Evolutionary conservation across 768 basidiomycete genomes (phyloP), one percentile per base, ranked within the genome.

Genomic region (Holtermanniella nyarrowii): DNA sequence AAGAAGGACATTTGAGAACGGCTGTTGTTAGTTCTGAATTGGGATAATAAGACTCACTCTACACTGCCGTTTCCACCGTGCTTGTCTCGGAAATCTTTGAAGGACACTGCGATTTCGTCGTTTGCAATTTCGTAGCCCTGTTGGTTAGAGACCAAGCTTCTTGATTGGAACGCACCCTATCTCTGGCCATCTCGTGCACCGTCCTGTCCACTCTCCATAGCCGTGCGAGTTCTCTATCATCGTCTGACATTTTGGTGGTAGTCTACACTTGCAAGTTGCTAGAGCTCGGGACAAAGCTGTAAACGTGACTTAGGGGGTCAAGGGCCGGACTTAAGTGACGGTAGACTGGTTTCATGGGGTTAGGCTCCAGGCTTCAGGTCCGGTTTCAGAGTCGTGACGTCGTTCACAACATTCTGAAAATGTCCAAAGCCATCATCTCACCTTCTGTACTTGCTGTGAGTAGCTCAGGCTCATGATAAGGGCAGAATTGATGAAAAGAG

Each of bases 131-230:
- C 79, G 74, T 87, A 99, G 46, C 88, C 89, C 95, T 97, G 37
- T 40, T 39, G 16, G n/a, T 42, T 20, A 14, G 16, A 5, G 25
- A 16, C 21, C 26, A 20, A 31, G 4, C 24, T 25, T 26, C 26
- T 23, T 23, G 18, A 48, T n/a, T 13, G 41, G 14, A 5, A 63
- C 75, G 74, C 56, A 96, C 95, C 77, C 95, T 81, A 72, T 99
- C 93, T 70, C 83, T 81, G 57, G 91, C 88, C 48, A 99, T 82
- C 74, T 99, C 93, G 69, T 96, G 91, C 41, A 96, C 85, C 45
- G 95, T 97, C 63, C 88, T 76, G 73, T 89, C 89, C 57, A 97
- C 90, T 66, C 91, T 85, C 88, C 90, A 97, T 66, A 97, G 78
- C 66, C 82, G 83, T 53, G 90, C 66, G 31, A 73, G 60, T 52